Base-by-base conservation (phyloP, 768 basidiomycete species). In the Lactarius hatsudake region DNA sequence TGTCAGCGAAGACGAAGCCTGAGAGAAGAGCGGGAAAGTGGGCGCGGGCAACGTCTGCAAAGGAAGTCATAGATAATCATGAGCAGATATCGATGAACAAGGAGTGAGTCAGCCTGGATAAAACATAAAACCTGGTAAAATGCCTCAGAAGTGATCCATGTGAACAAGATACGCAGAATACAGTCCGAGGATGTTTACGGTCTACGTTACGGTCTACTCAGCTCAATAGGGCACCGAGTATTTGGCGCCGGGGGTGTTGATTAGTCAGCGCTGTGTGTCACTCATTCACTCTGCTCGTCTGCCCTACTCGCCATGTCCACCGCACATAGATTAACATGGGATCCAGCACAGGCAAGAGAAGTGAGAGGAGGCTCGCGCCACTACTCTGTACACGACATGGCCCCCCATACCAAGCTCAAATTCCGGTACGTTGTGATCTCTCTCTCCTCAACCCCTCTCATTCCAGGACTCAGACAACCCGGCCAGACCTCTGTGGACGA, bases 251-350 rank as follows among this genome's bases (percentile, higher is more conserved):
- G n/a, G n/a, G n/a, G n/a, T n/a, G n/a, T n/a, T n/a, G n/a, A n/a
- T n/a, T n/a, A n/a, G n/a, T n/a, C n/a, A n/a, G n/a, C n/a, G n/a
- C n/a, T n/a, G n/a, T n/a, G n/a, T n/a, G n/a, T n/a, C n/a, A n/a
- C n/a, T n/a, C n/a, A n/a, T n/a, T n/a, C n/a, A n/a, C 1, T 38
- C 23, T 23, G 9, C n/a, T 12, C 23, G 23, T 51, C 36, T 17
- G 23, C 20, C 58, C 23, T 18, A 36, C 23, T 40, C 32, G 4
- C 18, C 48, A 69, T 65, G 92, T 94, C 93, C 62, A 94, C 91
- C n/a, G 92, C 92, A 4, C 93, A 95, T 77, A 87, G 93, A 79
- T 93, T 93, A 72, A 96, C 93, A 86, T 98, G 96, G 96, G 93
- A 96, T 71, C 96, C 96, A 2, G 95, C 96, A 0, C 93, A 96